Percentiles rank a stretch among this genome's conserved stretches.
Conservation (phyloP, 257 asterid species). For the Rubia yunnanensis region DNA sequence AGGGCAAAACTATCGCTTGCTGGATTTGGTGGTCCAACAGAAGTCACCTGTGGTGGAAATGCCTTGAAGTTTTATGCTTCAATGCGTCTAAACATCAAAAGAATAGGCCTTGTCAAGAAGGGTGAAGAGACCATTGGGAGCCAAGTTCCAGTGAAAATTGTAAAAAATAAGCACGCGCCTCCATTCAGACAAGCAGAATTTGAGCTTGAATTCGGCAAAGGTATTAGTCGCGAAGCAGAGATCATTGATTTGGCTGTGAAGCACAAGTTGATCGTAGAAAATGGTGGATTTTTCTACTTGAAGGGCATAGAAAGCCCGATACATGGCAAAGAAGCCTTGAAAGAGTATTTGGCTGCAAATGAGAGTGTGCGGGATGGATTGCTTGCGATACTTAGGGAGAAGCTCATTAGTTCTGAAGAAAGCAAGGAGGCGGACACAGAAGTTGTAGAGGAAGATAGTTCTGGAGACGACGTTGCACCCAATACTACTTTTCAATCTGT, state of each 20-base stretch:
- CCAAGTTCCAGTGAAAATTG: conserved; percentile 78
- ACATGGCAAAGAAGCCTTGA: conserved; percentile 62
- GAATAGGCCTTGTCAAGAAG: conserved; percentile 74
- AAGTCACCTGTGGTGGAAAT: conserved; percentile 99
- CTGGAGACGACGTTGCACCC: conserved; percentile 34
- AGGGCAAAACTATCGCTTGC: conserved; percentile 70
- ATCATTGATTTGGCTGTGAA: conserved; percentile 69
- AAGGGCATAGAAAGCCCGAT: conserved; percentile 15
- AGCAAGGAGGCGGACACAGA: conserved; percentile 22
- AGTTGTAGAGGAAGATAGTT: conserved; percentile 18
- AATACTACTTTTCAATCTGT: conserved; percentile 41
- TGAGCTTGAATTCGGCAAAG: conserved; percentile 87
- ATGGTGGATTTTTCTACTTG: conserved; percentile 27
- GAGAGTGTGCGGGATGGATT: conserved; percentile 46
- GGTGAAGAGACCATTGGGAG: conserved; percentile 90
- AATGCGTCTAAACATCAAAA: conserved; percentile 74
- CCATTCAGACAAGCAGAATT: conserved; percentile 73
- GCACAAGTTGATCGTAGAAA: conserved; percentile 48
- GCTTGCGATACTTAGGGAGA: conserved; percentile 47
- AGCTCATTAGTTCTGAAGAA: conserved; percentile 35
- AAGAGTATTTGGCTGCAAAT: conserved; percentile 42
- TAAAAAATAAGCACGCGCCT: conserved; percentile 93
- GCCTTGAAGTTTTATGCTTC: conserved; percentile 98
- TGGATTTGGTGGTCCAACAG: conserved; percentile 85
- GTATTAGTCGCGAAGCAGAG: conserved; percentile 67